Base-by-base conservation (phyloP, 352 stramenopile species). In the Phytophthora pinifolia region DNA sequence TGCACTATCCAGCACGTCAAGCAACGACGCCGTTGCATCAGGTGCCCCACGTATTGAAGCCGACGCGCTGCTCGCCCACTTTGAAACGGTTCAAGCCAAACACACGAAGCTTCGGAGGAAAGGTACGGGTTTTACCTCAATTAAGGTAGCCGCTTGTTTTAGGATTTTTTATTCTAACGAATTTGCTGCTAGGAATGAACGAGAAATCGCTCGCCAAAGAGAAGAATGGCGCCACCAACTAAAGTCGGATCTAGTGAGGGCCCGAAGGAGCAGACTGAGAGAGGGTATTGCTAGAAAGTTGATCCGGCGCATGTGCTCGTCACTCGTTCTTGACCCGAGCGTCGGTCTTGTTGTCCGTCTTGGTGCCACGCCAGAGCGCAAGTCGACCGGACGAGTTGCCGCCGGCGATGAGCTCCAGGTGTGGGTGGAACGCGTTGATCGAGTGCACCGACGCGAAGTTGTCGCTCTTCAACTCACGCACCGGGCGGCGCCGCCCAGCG, bases 371-470 rank as follows among this genome's bases (percentile, higher is more conserved):
- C 72, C 80, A 93, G 7, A 93, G 53, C 44, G 74, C 72, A 27
- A 91, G 52, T 13, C 85, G 64, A 1, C 85, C 83, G 2, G 78
- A 92, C 4, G 77, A 92, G 55, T 95, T 96, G 18, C 83, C 82
- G 5, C 86, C 79, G 1, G 72, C 76, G 44, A 96, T 84, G 7
- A 82, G 55, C 29, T 88, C 66, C 25, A 85, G 57, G 38, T 75
- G 74, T 20, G 86, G 84, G 54, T 96, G 87, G 61, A 95, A 93
- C 3, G 77, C 72, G 56, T 94, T 94, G 61, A 94, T 89, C 15
- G 87, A 95, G 62, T 93, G 83, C 20, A 96, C 82, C 14, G 86
- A 96, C 1, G 67, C 74, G 34, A 94, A 86, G 34, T 76, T 72
- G 35, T 88, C 70, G 52, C 79, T 86, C 45, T 49, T 73, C 14